Evolutionary conservation across 2,329 filamentous ascomycete species (phyloP), one percentile per base, ranked within the genome.

Genomic region (Fusarium penzigii): DNA sequence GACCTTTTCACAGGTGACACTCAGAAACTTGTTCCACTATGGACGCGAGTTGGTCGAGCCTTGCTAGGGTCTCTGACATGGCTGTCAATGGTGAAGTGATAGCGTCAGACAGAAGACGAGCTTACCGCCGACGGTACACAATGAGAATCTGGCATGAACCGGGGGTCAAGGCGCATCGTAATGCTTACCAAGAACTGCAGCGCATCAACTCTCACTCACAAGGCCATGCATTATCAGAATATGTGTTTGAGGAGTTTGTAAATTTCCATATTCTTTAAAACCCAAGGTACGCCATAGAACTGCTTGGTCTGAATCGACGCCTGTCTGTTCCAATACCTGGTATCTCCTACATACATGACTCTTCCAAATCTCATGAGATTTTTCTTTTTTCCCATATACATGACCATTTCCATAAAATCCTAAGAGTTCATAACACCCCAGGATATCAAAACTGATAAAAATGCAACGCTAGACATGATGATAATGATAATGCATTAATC

Each of bases 401-500:
- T 55, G 45, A 46, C 47, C 50, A 25, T 25, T 25, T 25, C 49
- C 44, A 53, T 53, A 52, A 59, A 44, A 46, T 38, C 47, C 44
- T 57, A 56, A 53, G 53, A 53, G 63, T 61, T 58, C 5, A 25
- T 25, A 25, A 25, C 20, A 25, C 5, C 7, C 20, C 20, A 25
- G 20, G 20, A 25, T 25, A 25, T 25, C 20, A 25, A 25, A 25
- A 25, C 20, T 25, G 20, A 25, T 25, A 25, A 25, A 36, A 36
- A 36, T 12, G 20, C 20, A 12, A 14, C 13, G 10, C 13, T 36
- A 14, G 10, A 25, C 20, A 25, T 25, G 20, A 25, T 25, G 7
- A 42, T 29, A 12, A 8, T 51, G 55, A 70, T 53, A 68, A 62
- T 43, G 73, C 72, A 59, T 74, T 83, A 25, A 25, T 25, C 20